A percentile compares a stretch with the other conserved stretches of the same genome.
phyloP scores from a whole-genome alignment of 129 eudicot species.

The Flaveria brownii region DNA sequence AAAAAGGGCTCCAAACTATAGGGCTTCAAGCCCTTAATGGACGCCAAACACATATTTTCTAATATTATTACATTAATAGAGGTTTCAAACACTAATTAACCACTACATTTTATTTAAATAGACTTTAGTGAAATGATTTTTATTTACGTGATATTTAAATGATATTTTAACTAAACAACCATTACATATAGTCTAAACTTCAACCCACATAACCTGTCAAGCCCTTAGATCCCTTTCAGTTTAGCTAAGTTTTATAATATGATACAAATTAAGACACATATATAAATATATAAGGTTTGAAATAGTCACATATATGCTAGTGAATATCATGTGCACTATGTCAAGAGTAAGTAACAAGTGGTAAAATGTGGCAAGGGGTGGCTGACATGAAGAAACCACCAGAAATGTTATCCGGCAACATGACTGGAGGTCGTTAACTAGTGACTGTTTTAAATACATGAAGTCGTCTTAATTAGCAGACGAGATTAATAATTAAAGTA shows the following conservation, averaged over 20 bases:
- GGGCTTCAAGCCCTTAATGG: too few relatives aligned
- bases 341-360: neutral
- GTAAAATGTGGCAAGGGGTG: conserved; percentile 56
- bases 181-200: neutral
- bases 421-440: conserved; percentile 69
- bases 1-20: too few relatives aligned
- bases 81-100: too few relatives aligned
- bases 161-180: too few relatives aligned
- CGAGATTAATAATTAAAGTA: conserved; percentile 7
- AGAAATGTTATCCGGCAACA: conserved; percentile 90
- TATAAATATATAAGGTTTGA: neutral
- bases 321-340: neutral
- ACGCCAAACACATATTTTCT: too few relatives aligned
- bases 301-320: neutral
- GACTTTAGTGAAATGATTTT: too few relatives aligned
- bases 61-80: too few relatives aligned
- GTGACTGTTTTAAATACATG: neutral
- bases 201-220: neutral
- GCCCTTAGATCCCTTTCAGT: neutral
- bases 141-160: too few relatives aligned
- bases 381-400: conserved; percentile 89
- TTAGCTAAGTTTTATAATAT: neutral
- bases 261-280: too few relatives aligned
- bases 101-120: too few relatives aligned
- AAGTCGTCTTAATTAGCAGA: neutral